These are phyloP conservation scores for Hamiltosporidium tvaerminnensis DNA, from an alignment of 371 early-diverging fungal species.

Conservation along the genomic window DNA sequence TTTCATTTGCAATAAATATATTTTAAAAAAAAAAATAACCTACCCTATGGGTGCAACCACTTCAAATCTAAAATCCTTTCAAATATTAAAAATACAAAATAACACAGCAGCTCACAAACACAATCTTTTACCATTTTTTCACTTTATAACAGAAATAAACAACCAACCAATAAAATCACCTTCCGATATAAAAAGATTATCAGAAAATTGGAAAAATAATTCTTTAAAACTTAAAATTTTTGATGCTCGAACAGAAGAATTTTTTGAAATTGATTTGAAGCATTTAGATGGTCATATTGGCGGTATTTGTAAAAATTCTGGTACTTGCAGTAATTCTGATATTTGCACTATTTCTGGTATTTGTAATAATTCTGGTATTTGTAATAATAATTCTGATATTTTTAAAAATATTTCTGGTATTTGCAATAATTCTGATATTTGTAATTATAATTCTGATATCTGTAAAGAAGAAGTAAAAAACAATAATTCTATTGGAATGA, in stretches of 20 bases:
- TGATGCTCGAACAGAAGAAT: constrained; percentile 27
- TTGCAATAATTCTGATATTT: no score
- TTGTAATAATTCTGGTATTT: no score
- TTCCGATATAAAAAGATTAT: constrained; percentile 24
- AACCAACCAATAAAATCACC: constrained; percentile 10
- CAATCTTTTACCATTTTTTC: constrained; percentile 37
- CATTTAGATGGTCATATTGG: constrained; percentile 2
- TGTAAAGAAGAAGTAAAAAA: no score
- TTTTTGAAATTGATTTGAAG: constrained; percentile 11
- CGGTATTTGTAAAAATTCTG: no score
- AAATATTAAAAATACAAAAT: constrained; percentile 35
- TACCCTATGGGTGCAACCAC: constrained; percentile 18
- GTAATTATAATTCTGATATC: no score
- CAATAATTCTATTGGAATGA: constrained; percentile 38
- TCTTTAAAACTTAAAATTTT: constrained; percentile 16
- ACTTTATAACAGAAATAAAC: constrained; percentile 30
- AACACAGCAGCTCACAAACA: constrained; percentile 18
- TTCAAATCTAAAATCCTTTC: constrained; percentile 21
- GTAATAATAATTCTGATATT: no score
- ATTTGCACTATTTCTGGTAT: no score
- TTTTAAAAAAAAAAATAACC: no score
- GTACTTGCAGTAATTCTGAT: no score
- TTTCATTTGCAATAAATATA: no score
- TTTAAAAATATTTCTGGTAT: no score
- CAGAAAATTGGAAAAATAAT: constrained; percentile 23